A percentile compares a stretch with the other conserved stretches of the same genome.
Evolutionary conservation across 1,284 basidiomycete genomes (phyloP).

Genomic region (Thecaphora thlaspeos): DNA sequence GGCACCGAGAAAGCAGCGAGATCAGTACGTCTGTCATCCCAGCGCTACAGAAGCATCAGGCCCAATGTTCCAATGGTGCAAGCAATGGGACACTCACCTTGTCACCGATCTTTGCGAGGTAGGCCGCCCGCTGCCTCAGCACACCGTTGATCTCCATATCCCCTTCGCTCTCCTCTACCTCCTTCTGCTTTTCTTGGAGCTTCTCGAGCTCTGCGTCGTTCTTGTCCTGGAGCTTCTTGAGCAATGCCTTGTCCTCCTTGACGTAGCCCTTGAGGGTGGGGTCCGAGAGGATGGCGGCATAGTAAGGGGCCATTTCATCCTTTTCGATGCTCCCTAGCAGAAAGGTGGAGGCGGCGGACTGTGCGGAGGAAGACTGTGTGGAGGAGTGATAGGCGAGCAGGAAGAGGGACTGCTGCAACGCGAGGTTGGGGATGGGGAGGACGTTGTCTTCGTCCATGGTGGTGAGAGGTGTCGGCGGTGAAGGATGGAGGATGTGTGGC

Average conservation of each 20-base stretch:
- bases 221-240: conserved; percentile 70
- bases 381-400: conserved; percentile 40
- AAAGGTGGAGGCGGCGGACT: conserved; percentile 65
- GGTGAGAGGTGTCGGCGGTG: not conserved
- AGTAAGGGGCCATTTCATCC: conserved; percentile 64
- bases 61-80: too few species aligned
- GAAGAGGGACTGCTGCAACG: conserved; percentile 55
- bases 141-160: conserved; percentile 90
- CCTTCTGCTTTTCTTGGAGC: conserved; percentile 75
- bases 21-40: too few species aligned
- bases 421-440: conserved; percentile 53
- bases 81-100: conserved; percentile 62
- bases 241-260: conserved; percentile 64
- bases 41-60: too few species aligned
- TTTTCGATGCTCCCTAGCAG: conserved; percentile 76
- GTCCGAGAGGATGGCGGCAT: conserved; percentile 43
- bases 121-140: conserved; percentile 79
- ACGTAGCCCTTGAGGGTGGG: conserved; percentile 53
- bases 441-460: conserved; percentile 52
- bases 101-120: conserved; percentile 86
- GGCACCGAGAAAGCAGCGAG: too few species aligned
- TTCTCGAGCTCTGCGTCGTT: conserved; percentile 76
- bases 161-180: conserved; percentile 86
- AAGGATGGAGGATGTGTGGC: not conserved
- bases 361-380: conserved; percentile 8